These are phyloP conservation scores for Spiraea crenata DNA, from an alignment of 331 rosid species.

Conservation along the genomic window DNA sequence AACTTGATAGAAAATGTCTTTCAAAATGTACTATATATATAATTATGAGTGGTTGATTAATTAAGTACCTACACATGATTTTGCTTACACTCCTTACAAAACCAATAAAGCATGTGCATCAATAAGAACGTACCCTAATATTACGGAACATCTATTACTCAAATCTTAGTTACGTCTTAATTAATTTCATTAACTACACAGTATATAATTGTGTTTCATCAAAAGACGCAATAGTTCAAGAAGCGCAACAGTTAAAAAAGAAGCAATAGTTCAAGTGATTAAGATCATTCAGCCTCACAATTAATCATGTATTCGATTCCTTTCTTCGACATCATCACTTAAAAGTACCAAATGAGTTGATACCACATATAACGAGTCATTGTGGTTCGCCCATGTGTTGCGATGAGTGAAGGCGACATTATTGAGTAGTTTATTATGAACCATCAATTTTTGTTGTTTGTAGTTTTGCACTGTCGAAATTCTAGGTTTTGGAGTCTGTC, in stretches of 20 bases:
- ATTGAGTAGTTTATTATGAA: neutral
- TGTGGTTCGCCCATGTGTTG: conserved; percentile 9
- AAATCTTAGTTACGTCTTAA: no score
- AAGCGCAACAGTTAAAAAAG: no score
- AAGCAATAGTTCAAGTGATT: no score
- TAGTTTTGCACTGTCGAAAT: neutral
- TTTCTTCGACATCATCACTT: no score
- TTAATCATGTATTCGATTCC: no score
- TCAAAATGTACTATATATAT: neutral
- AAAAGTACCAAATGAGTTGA: neutral
- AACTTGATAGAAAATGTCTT: neutral
- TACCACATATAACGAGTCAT: conserved; percentile 1
- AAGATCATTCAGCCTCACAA: no score
- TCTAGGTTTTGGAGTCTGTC: neutral
- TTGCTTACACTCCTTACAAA: neutral
- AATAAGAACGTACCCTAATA: neutral
- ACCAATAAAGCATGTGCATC: conserved; percentile 7
- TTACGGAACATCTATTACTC: neutral
- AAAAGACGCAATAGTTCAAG: no score
- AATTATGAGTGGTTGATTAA: neutral
- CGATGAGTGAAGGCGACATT: neutral
- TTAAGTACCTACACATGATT: neutral
- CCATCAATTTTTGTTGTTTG: conserved; percentile 1
- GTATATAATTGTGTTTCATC: no score
- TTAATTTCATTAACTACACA: no score